A percentile compares a stretch with the other conserved stretches of the same genome.
These are phyloP conservation scores for Monosporascus cannonballus DNA, from an alignment of 2,329 filamentous ascomycete genomes.

Conservation along the genomic window DNA sequence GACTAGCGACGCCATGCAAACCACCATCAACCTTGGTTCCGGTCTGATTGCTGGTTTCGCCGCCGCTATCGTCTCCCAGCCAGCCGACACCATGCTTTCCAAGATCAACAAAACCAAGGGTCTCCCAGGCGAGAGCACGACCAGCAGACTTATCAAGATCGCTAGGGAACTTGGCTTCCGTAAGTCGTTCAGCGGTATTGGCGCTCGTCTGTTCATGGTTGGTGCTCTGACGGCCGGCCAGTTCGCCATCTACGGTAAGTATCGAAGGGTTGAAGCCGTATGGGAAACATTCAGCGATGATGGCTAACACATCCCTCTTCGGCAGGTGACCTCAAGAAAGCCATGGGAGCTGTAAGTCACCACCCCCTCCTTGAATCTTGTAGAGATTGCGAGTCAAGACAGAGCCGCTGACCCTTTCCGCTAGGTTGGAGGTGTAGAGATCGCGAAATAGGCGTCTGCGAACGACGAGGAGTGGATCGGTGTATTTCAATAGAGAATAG, in stretches of 20 bases:
- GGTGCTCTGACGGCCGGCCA: conserved; percentile 64
- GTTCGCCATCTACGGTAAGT: conserved; percentile 67
- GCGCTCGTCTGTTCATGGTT: conserved; percentile 68
- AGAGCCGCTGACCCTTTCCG: too few species aligned
- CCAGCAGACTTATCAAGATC: conserved; percentile 68
- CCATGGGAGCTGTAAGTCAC: conserved; percentile 23
- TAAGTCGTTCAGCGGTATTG: conserved; percentile 59
- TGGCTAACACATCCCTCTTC: too few species aligned
- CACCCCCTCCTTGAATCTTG: too few species aligned
- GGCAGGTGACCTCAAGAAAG: conserved; percentile 26
- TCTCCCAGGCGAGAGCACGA: conserved; percentile 65
- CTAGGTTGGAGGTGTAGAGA: conserved; percentile 39
- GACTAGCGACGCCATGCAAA: conserved; percentile 53
- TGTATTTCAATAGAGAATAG: too few species aligned
- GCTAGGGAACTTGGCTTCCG: conserved; percentile 64
- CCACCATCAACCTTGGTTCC: conserved; percentile 64
- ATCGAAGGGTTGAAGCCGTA: conserved; percentile 12
- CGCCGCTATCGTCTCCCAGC: conserved; percentile 68
- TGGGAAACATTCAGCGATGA: too few species aligned
- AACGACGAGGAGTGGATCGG: too few species aligned
- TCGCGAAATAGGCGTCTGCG: too few species aligned
- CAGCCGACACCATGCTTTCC: conserved; percentile 73
- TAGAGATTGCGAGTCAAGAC: too few species aligned
- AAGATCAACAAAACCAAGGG: conserved; percentile 80
- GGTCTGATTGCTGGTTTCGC: conserved; percentile 74